Conservation (phyloP, 345 rosid genomes). For the Gossypium mustelinum region DNA sequence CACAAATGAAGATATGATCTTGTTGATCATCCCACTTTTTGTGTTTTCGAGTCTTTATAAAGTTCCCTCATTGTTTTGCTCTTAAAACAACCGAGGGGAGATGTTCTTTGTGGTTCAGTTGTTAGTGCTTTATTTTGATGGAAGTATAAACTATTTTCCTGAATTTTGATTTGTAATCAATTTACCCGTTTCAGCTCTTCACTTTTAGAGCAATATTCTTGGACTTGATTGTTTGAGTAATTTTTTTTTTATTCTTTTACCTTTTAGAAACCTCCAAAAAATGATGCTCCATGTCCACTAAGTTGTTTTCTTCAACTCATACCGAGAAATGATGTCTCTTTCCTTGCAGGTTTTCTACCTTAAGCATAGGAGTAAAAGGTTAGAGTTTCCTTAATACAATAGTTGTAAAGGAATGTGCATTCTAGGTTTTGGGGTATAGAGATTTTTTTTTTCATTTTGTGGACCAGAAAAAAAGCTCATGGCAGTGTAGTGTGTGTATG, state of each 20-base stretch:
- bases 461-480: constrained; percentile 23
- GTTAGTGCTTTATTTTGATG: constrained; percentile 9
- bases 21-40: constrained; percentile 24
- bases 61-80: constrained; percentile 19
- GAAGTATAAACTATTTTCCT: constrained; percentile 20
- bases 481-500: constrained; percentile 4
- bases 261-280: constrained; percentile 32
- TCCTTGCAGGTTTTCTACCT: constrained; percentile 35
- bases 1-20: not conserved
- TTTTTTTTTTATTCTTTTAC: constrained; percentile 2
- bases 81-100: constrained; percentile 6
- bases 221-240: constrained; percentile 29
- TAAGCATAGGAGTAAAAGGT: constrained; percentile 18
- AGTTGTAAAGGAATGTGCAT: constrained; percentile 30
- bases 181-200: not conserved
- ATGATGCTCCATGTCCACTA: constrained; percentile 44
- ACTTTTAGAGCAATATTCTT: constrained; percentile 31
- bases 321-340: constrained; percentile 36
- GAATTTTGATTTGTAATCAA: constrained; percentile 21
- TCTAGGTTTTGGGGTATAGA: constrained; percentile 27
- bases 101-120: constrained; percentile 12
- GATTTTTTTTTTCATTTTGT: constrained; percentile 7
- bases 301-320: constrained; percentile 37
- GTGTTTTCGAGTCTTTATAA: constrained; percentile 18
- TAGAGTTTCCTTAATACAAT: constrained; percentile 10